Percentiles rank a stretch among this genome's conserved stretches.
Conservation (phyloP, 495 filamentous ascomycete genomes). For the Elaphomyces granulatus region DNA sequence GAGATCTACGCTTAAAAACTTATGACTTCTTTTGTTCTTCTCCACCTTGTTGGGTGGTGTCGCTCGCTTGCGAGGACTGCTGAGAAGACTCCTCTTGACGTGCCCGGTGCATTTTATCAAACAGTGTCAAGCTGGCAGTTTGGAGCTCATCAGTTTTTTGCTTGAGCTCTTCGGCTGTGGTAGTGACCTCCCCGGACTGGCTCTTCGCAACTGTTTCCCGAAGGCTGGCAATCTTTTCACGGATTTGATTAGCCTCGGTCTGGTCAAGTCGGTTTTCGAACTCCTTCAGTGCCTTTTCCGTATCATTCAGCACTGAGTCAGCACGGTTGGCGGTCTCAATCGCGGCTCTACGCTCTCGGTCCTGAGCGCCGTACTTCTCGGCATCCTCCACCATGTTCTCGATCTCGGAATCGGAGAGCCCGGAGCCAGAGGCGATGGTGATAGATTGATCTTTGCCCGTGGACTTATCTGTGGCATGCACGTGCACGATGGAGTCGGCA, state of each 20-base stretch:
- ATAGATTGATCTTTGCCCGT: conserved; percentile 99
- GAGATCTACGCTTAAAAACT: too few species aligned
- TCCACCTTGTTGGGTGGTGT: conserved; percentile 22
- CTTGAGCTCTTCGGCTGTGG: conserved; percentile 85
- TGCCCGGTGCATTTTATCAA: conserved; percentile 99
- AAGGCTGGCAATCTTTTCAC: conserved; percentile 81
- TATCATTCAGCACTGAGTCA: conserved; percentile 92
- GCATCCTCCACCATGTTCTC: conserved; percentile 94
- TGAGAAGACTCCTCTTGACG: conserved; percentile 48
- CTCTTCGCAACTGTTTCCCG: conserved; percentile 88
- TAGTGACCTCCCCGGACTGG: conserved; percentile 77
- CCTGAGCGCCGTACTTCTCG: conserved; percentile 85
- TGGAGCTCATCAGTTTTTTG: conserved; percentile 97
- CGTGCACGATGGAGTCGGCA: conserved; percentile 97
- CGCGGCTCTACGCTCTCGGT: conserved; percentile 92
- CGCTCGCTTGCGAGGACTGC: conserved; percentile 27
- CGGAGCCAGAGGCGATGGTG: conserved; percentile 95
- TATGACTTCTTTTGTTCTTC: conserved; percentile 84
- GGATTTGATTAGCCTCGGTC: conserved; percentile 79
- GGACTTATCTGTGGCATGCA: conserved; percentile 97
- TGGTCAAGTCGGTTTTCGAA: conserved; percentile 93
- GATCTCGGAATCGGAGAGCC: conserved; percentile 90
- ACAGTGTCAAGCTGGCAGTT: conserved; percentile 85
- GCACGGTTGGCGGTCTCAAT: conserved; percentile 95
- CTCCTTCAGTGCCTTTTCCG: conserved; percentile 96